Base-by-base conservation (phyloP, 2,329 filamentous ascomycete species). In the Neurospora sp. region DNA sequence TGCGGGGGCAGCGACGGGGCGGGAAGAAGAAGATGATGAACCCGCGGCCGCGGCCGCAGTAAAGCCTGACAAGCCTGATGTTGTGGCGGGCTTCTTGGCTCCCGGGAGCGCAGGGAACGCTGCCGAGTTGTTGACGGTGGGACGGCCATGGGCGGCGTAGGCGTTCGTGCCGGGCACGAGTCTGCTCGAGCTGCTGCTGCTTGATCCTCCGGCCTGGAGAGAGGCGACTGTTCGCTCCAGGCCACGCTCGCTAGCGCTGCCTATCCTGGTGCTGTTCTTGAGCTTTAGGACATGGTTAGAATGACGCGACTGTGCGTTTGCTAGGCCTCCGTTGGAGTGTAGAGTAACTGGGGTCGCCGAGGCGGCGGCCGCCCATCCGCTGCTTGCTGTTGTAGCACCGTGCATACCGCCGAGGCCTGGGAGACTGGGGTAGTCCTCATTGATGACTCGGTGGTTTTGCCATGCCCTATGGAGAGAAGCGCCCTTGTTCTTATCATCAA, bases 401-500 rank as follows among this genome's bases (percentile, higher is more conserved):
- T 89, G 85, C 80, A 90, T 87, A 67, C 91, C 90, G 69, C 87
- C 86, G 0, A 92, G 86, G 0, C 91, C 91, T 1, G 95, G 94
- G 0, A 98, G 83, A 1, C 92, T 92, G 0, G 95, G 95, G 75
- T 97, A 98, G 78, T 97, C 94, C 80, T 97, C 94, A 74, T 97
- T 96, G 81, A 97, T 96, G 43, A 93, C 93, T 66, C 92, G 92
- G 92, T 95, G 97, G 80, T 97, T 92, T 75, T 93, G 92, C 93
- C 95, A 97, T 1, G 94, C 92, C 75, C 91, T 91, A 36, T 93
- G 87, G 3, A 99, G 82, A 0, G 83, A 85, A 68, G 91, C 89
- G 1, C 88, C 88, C 78, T 97, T 97, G 19, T 80, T 78, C 67
- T 90, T 86, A 74, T 96, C 91, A 75, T 99, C 95, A 75, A 96